Conservation (phyloP, 1,284 basidiomycete species). For the Marasmius sp. region DNA sequence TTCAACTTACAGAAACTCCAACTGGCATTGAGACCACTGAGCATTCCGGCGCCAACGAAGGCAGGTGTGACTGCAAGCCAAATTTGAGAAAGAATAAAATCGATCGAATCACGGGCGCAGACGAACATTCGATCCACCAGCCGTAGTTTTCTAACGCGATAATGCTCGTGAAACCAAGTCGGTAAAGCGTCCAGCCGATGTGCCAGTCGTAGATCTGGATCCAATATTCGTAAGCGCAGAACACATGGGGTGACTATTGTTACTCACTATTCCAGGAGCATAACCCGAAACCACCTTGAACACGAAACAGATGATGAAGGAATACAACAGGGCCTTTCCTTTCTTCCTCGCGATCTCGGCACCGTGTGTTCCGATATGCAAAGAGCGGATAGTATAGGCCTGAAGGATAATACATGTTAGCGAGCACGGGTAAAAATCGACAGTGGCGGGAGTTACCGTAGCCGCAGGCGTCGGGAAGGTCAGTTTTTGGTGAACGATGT, state of each 20-base stretch:
- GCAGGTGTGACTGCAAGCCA: slow-evolving; percentile 54
- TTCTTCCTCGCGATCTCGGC: slow-evolving; percentile 58
- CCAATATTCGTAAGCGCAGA: background rate
- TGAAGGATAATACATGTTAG: slow-evolving; percentile 9
- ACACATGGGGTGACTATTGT: background rate
- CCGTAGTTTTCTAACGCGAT: slow-evolving; percentile 63
- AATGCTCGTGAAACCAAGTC: slow-evolving; percentile 59
- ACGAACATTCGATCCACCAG: slow-evolving; percentile 50
- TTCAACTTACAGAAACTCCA: slow-evolving; percentile 58
- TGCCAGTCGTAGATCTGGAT: slow-evolving; percentile 63
- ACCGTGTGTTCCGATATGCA: slow-evolving; percentile 54
- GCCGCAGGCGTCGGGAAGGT: slow-evolving; percentile 73
- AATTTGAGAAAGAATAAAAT: slow-evolving; percentile 14
- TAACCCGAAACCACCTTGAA: slow-evolving; percentile 62
- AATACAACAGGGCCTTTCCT: slow-evolving; percentile 47
- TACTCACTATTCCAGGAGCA: slow-evolving; percentile 52
- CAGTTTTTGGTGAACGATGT: slow-evolving; percentile 67
- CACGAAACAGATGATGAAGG: slow-evolving; percentile 50
- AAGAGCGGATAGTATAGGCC: slow-evolving; percentile 63
- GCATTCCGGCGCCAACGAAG: slow-evolving; percentile 68
- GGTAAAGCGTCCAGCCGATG: slow-evolving; percentile 64
- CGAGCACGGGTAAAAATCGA: background rate
- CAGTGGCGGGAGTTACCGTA: slow-evolving; percentile 39
- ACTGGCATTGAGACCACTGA: slow-evolving; percentile 64
- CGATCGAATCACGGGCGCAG: background rate